A percentile compares a stretch with the other conserved stretches of the same genome.
Evolutionary conservation across 2,329 filamentous ascomycete species (phyloP).

Genomic region (Ceratocystis cacaofunesta): DNA sequence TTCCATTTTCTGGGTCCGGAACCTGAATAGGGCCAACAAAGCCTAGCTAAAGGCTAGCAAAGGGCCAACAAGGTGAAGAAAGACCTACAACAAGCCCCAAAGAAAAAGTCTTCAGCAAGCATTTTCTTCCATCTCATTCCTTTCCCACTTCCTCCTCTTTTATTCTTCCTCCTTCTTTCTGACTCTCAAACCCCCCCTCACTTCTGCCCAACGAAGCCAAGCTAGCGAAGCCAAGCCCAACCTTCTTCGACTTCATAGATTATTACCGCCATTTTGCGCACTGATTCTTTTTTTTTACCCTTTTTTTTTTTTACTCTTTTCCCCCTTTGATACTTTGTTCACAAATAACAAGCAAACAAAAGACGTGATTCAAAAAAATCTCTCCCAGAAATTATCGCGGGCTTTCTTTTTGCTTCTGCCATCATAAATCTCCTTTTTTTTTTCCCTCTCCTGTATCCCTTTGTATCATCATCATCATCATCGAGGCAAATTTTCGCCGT

Average conservation of each 20-base stretch:
- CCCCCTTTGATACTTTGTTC: neutral
- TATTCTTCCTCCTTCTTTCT: constrained; percentile 5
- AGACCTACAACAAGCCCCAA: neutral
- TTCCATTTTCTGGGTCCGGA: neutral
- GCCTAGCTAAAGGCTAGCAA: neutral
- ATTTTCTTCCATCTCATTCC: neutral
- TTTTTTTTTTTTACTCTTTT: neutral
- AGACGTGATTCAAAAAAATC: neutral
- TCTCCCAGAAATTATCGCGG: neutral
- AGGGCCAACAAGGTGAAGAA: neutral
- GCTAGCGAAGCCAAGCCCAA: neutral
- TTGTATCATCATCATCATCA: constrained; percentile 5
- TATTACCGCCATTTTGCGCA: neutral
- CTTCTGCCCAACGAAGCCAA: constrained; percentile 2
- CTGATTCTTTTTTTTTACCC: neutral
- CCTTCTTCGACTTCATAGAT: neutral
- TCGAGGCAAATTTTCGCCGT: neutral
- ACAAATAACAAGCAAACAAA: neutral
- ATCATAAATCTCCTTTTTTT: neutral
- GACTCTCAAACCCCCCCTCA: neutral
- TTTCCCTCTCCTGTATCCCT: neutral
- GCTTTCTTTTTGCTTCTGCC: neutral
- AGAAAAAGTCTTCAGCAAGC: constrained; percentile 5
- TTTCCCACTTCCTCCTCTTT: constrained; percentile 1
- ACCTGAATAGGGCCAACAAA: neutral